Conservation (phyloP, 169 alveolate genomes). For the Ichthyophthirius multifiliis region DNA sequence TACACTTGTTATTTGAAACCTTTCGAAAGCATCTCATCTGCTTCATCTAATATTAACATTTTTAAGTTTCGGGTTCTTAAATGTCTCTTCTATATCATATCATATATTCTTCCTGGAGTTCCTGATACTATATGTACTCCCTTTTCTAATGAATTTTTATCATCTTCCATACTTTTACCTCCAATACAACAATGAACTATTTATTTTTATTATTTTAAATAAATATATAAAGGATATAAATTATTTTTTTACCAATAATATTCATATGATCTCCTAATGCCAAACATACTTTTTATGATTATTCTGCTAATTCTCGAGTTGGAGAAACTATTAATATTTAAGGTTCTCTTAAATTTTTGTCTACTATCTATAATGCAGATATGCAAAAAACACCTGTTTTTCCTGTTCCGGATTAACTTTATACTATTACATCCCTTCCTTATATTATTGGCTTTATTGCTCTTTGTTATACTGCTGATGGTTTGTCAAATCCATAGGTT, state of each 20-base stretch:
- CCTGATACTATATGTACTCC: slow-evolving; percentile 98
- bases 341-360: slow-evolving; percentile 59
- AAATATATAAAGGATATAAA: not conserved
- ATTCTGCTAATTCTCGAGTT: slow-evolving; percentile 98
- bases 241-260: slow-evolving; percentile 60
- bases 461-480: slow-evolving; percentile 98
- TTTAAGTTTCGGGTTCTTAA: slow-evolving; percentile 93
- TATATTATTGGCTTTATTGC: slow-evolving; percentile 97
- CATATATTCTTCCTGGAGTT: slow-evolving; percentile 98
- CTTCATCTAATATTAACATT: slow-evolving; percentile 97
- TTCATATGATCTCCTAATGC: slow-evolving; percentile 98
- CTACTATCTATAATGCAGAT: slow-evolving; percentile 95
- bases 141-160: slow-evolving; percentile 94
- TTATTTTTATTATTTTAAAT: not conserved
- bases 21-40: slow-evolving; percentile 97
- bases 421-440: slow-evolving; percentile 97
- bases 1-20: slow-evolving; percentile 97
- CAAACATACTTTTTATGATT: slow-evolving; percentile 94
- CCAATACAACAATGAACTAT: slow-evolving; percentile 95
- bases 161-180: slow-evolving; percentile 96
- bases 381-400: slow-evolving; percentile 98
- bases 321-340: slow-evolving; percentile 93
- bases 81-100: slow-evolving; percentile 96
- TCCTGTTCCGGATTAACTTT: slow-evolving; percentile 98
- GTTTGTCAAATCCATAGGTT: slow-evolving; percentile 98